Percentiles rank a stretch among this genome's conserved stretches.
Evolutionary conservation across 805 yeast species (phyloP).

Genomic region (Candida vaughaniae): DNA sequence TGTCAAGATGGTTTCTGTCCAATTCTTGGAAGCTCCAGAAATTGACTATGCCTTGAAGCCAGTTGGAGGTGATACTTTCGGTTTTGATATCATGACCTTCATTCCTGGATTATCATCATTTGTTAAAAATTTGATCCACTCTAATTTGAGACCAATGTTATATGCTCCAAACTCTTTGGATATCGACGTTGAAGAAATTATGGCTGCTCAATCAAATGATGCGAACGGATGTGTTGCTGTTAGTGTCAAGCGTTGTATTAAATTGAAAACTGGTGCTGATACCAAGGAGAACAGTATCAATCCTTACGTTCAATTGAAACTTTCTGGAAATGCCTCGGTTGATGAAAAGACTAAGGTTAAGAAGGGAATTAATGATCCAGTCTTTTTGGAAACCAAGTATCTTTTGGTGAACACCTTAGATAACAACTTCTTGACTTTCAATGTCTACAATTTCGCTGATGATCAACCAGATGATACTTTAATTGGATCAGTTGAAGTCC

Average conservation of each 20-base stretch:
- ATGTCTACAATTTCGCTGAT: slow-evolving; percentile 51
- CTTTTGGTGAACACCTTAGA: slow-evolving; percentile 56
- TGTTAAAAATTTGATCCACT: slow-evolving; percentile 67
- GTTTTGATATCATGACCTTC: slow-evolving; percentile 79
- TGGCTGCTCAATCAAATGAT: slow-evolving; percentile 63
- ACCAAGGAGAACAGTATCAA: slow-evolving; percentile 43
- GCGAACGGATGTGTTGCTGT: slow-evolving; percentile 70
- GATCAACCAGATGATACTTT: slow-evolving; percentile 56
- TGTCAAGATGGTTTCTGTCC: slow-evolving; percentile 66
- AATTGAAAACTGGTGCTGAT: slow-evolving; percentile 41
- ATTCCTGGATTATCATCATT: slow-evolving; percentile 76
- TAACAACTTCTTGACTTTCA: slow-evolving; percentile 52
- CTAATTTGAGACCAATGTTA: slow-evolving; percentile 71
- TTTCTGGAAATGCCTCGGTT: slow-evolving; percentile 37
- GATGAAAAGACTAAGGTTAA: slow-evolving; percentile 59
- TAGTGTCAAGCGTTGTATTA: slow-evolving; percentile 53
- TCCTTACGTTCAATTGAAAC: slow-evolving; percentile 53
- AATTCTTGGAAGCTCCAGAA: slow-evolving; percentile 73
- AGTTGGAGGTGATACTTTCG: slow-evolving; percentile 86
- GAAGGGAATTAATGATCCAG: slow-evolving; percentile 54
- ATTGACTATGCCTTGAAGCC: slow-evolving; percentile 82
- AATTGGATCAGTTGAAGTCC: slow-evolving; percentile 48
- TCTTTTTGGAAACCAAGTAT: slow-evolving; percentile 65
- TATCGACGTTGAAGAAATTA: slow-evolving; percentile 68
- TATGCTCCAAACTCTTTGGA: slow-evolving; percentile 82